These are phyloP conservation scores for Penicillium sp. DNA, from an alignment of 2,329 filamentous ascomycete species.

Conservation along the genomic window DNA sequence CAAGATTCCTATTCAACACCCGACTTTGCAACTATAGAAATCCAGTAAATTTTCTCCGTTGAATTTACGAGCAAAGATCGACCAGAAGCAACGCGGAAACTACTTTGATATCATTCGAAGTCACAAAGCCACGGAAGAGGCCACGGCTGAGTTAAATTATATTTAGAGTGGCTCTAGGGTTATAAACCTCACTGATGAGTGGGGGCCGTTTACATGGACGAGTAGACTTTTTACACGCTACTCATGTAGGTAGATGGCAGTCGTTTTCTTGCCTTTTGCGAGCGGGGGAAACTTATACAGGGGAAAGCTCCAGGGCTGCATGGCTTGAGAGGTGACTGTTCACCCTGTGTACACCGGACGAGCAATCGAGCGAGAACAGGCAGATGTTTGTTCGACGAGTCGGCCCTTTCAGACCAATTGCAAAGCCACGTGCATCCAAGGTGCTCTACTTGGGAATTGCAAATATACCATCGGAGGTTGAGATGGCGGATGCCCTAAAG, in stretches of 20 bases:
- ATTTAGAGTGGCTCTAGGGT: background rate
- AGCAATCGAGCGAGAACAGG: background rate
- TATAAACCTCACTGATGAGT: background rate
- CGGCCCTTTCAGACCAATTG: slow-evolving; percentile 16
- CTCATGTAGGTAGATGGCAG: slow-evolving; percentile 40
- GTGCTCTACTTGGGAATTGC: slow-evolving; percentile 55
- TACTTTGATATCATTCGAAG: too few relatives aligned
- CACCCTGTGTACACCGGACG: background rate
- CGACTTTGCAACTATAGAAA: too few relatives aligned
- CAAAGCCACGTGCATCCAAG: slow-evolving; percentile 37
- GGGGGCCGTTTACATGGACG: background rate
- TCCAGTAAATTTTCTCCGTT: too few relatives aligned
- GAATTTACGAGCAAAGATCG: too few relatives aligned
- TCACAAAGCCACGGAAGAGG: background rate
- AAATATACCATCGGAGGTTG: slow-evolving; percentile 50
- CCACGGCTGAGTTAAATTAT: background rate
- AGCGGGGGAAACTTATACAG: slow-evolving; percentile 48
- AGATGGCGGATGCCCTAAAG: slow-evolving; percentile 34
- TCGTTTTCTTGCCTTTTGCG: slow-evolving; percentile 47
- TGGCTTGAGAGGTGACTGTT: slow-evolving; percentile 11
- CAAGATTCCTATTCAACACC: too few relatives aligned
- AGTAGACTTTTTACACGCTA: too few relatives aligned
- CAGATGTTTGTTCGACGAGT: background rate
- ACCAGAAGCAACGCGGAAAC: too few relatives aligned
- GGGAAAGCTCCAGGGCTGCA: slow-evolving; percentile 11